These are phyloP conservation scores for Cicer cuneatum DNA, from an alignment of 306 rosid genomes.

Conservation along the genomic window DNA sequence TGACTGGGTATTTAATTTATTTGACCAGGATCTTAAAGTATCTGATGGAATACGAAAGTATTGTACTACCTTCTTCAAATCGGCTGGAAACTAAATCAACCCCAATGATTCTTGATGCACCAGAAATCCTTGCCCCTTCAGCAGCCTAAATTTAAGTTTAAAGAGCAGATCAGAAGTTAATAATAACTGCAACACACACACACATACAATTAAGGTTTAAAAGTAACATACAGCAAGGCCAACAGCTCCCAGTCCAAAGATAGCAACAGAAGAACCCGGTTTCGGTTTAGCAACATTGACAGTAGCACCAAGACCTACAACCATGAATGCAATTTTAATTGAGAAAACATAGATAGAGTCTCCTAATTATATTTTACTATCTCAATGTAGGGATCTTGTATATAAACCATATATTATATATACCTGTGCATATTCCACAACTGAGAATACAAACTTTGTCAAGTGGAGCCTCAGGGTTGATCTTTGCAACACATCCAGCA, in stretches of 20 bases:
- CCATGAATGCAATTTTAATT: constrained; percentile 13
- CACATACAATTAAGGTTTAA: background rate
- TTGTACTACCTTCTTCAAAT: constrained; percentile 79
- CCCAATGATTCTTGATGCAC: constrained; percentile 86
- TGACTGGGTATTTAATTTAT: background rate
- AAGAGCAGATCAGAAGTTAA: background rate
- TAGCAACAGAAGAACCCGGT: constrained; percentile 78
- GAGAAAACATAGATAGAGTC: background rate
- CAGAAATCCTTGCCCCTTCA: constrained; percentile 87
- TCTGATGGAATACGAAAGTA: constrained; percentile 10
- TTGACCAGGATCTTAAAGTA: background rate
- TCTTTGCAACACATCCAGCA: constrained; percentile 80
- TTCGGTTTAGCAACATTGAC: constrained; percentile 88
- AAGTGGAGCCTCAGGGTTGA: constrained; percentile 87
- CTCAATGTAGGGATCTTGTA: background rate
- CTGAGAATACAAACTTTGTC: constrained; percentile 94
- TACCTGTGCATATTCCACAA: constrained; percentile 92
- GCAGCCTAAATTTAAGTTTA: constrained; percentile 61
- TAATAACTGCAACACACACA: background rate
- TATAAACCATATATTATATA: background rate
- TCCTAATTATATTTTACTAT: background rate
- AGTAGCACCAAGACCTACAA: constrained; percentile 83
- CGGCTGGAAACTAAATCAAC: constrained; percentile 74
- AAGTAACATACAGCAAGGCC: constrained; percentile 81
- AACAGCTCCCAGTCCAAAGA: constrained; percentile 92